Evolutionary conservation across 1,284 basidiomycete genomes (phyloP).

Genomic region (Trichosporon sp.): DNA sequence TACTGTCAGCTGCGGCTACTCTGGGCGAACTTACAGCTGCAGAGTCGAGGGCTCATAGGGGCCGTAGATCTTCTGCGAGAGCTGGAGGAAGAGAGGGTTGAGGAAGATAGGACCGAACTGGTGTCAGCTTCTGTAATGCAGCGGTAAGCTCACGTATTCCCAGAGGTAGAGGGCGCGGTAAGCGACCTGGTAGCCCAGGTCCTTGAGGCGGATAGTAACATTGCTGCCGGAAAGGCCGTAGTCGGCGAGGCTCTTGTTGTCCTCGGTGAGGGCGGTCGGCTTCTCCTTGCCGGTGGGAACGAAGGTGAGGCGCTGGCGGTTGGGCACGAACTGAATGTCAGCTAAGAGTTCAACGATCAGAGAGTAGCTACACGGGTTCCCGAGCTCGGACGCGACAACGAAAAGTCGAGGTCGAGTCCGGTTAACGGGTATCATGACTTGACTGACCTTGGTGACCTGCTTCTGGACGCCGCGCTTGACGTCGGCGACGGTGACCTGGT

Average conservation of each 20-base stretch:
- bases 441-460: conserved; percentile 61
- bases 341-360: background rate
- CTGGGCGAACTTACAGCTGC: conserved; percentile 41
- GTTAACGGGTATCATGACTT: background rate
- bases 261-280: conserved; percentile 64
- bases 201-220: conserved; percentile 71
- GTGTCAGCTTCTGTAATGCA: conserved; percentile 13
- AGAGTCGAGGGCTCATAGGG: conserved; percentile 44
- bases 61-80: conserved; percentile 55
- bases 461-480: conserved; percentile 56
- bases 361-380: too few relatives aligned
- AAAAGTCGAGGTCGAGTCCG: background rate
- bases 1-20: background rate
- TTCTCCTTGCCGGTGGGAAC: conserved; percentile 33
- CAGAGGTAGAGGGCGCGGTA: conserved; percentile 84
- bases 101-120: conserved; percentile 87
- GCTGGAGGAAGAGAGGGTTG: conserved; percentile 82
- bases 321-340: conserved; percentile 64
- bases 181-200: conserved; percentile 81
- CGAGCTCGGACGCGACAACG: too few relatives aligned
- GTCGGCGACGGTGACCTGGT: conserved; percentile 56
- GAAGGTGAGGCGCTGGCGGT: conserved; percentile 71
- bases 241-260: conserved; percentile 65
- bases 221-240: conserved; percentile 63
- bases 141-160: conserved; percentile 75